Conservation (phyloP, 352 stramenopile genomes). For the Aphanomyces invadans region DNA sequence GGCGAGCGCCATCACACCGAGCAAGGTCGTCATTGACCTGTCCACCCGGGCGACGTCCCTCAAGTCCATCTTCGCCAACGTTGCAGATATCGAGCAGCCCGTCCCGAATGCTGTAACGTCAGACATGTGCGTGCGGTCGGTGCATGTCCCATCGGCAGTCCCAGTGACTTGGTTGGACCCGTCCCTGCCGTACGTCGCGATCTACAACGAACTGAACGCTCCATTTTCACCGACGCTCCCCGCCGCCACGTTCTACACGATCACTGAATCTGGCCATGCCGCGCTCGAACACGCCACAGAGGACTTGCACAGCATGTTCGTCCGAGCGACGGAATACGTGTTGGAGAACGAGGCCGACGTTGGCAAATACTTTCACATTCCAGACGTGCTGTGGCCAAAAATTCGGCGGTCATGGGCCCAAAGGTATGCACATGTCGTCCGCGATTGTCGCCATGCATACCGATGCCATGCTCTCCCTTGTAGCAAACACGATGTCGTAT, state of each 20-base stretch:
- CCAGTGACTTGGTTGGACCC: conserved; percentile 3
- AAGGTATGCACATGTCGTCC: not conserved
- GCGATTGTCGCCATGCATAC: too few species aligned
- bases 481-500: conserved; percentile 19
- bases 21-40: conserved; percentile 8
- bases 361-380: conserved; percentile 19
- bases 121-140: not conserved
- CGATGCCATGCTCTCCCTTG: not conserved
- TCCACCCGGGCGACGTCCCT: not conserved
- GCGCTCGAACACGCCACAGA: conserved; percentile 6
- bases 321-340: conserved; percentile 20
- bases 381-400: conserved; percentile 13
- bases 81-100: not conserved
- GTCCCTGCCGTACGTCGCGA: conserved; percentile 5
- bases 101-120: conserved; percentile 1
- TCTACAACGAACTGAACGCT: conserved; percentile 17
- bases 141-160: not conserved
- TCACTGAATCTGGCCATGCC: conserved; percentile 16
- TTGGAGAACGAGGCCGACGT: conserved; percentile 13
- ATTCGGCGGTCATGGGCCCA: conserved; percentile 20
- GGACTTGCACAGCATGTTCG: conserved; percentile 21
- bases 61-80: not conserved
- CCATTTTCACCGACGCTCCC: not conserved
- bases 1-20: not conserved
- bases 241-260: conserved; percentile 7